Evolutionary conservation across 2,329 filamentous ascomycete genomes (phyloP).

Genomic region (Westerdykella sp.): DNA sequence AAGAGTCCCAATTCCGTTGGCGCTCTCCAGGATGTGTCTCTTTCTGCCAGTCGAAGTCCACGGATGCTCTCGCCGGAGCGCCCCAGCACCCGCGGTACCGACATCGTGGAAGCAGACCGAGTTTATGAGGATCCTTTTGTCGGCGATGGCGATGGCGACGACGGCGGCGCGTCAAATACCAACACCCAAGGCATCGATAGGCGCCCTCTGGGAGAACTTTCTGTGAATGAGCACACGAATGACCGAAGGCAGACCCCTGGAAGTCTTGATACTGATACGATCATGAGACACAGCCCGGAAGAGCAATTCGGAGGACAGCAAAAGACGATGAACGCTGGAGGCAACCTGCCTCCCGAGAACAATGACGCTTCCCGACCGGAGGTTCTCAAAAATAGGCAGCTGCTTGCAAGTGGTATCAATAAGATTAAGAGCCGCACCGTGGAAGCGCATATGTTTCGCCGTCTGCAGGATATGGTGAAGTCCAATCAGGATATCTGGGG

Average conservation of each 20-base stretch:
- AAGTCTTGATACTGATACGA: constrained; percentile 19
- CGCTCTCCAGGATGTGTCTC: constrained; percentile 15
- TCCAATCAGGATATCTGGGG: constrained; percentile 57
- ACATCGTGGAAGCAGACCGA: constrained; percentile 40
- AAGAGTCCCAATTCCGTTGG: constrained; percentile 29
- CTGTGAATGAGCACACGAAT: constrained; percentile 43
- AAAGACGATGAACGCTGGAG: constrained; percentile 35
- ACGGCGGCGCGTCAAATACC: constrained; percentile 10
- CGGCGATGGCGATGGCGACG: constrained; percentile 18
- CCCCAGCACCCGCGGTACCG: constrained; percentile 26
- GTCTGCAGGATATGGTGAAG: constrained; percentile 67
- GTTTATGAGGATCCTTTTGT: constrained; percentile 51
- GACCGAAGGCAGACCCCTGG: constrained; percentile 29
- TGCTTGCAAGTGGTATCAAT: constrained; percentile 68
- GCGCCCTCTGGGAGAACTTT: constrained; percentile 45
- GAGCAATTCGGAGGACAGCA: constrained; percentile 27
- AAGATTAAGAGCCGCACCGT: constrained; percentile 65
- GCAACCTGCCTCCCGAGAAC: constrained; percentile 24
- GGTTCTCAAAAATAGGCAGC: constrained; percentile 45
- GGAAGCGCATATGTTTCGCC: constrained; percentile 76
- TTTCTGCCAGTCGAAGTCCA: constrained; percentile 20
- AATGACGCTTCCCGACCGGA: constrained; percentile 33
- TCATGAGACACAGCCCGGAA: constrained; percentile 23
- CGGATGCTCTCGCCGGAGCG: constrained; percentile 30
- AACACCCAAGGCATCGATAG: constrained; percentile 27